phyloP scores from a whole-genome alignment of 345 rosid species.

The Eutrema yunnanense region DNA sequence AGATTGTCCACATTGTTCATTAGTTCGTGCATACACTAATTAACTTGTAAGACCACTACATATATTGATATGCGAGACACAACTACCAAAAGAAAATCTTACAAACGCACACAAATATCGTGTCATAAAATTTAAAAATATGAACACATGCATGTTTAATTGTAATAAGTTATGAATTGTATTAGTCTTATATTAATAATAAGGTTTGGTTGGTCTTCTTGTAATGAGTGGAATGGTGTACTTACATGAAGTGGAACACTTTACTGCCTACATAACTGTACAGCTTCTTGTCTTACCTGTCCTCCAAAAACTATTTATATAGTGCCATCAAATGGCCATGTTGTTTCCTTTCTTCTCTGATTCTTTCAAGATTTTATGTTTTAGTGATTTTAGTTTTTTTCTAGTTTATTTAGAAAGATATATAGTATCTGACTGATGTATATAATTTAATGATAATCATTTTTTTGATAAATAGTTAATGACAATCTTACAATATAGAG shows the following conservation, averaged over 20 bases:
- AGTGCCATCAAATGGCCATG: conserved; percentile 1
- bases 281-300: neutral
- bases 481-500: neutral
- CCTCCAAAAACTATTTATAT: neutral
- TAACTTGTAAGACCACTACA: neutral
- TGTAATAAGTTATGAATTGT: neutral
- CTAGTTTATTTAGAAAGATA: neutral
- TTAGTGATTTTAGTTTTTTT: neutral
- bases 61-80: neutral
- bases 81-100: neutral
- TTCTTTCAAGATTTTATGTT: neutral
- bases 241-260: neutral
- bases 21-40: neutral
- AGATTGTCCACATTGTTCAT: neutral
- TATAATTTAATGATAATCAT: neutral
- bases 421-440: neutral
- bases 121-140: neutral
- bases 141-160: neutral
- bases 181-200: neutral
- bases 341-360: neutral
- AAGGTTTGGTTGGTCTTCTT: neutral
- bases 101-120: neutral
- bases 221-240: neutral
- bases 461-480: neutral
- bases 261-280: neutral